A percentile compares a stretch with the other conserved stretches of the same genome.
Evolutionary conservation across 495 filamentous ascomycete species (phyloP).

Genomic region (Chaetomium fimeti): DNA sequence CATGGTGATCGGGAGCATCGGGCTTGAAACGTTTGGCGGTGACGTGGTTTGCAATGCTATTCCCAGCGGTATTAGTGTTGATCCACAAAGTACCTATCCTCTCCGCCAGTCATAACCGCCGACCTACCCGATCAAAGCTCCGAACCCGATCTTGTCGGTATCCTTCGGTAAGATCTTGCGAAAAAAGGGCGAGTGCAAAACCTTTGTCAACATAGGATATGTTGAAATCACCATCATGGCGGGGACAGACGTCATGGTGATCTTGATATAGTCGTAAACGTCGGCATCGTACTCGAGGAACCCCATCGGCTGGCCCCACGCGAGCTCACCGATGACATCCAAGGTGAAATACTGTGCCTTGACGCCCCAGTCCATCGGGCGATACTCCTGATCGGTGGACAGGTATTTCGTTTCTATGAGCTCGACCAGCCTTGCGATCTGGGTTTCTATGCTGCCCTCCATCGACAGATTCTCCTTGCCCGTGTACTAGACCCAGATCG

Average conservation of each 20-base stretch:
- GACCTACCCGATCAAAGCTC: slow-evolving; percentile 11
- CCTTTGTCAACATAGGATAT: neutral
- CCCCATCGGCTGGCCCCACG: slow-evolving; percentile 36
- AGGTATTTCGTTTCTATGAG: slow-evolving; percentile 51
- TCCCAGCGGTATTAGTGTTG: neutral
- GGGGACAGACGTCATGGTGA: slow-evolving; percentile 23
- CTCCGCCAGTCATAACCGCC: neutral
- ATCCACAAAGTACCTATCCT: neutral
- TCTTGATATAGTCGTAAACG: slow-evolving; percentile 28
- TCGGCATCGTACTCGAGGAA: slow-evolving; percentile 35
- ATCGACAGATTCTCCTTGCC: slow-evolving; percentile 45
- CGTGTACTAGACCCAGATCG: slow-evolving; percentile 19
- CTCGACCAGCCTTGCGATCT: slow-evolving; percentile 40
- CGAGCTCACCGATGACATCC: slow-evolving; percentile 52
- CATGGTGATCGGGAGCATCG: slow-evolving; percentile 6
- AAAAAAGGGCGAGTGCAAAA: slow-evolving; percentile 6
- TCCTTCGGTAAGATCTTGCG: slow-evolving; percentile 17
- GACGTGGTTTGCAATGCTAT: neutral
- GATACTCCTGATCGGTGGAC: slow-evolving; percentile 45
- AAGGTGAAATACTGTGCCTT: slow-evolving; percentile 58
- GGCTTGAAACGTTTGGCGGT: neutral
- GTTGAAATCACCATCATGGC: slow-evolving; percentile 10
- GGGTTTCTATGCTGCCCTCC: slow-evolving; percentile 45
- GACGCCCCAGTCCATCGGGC: slow-evolving; percentile 51
- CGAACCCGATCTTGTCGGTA: slow-evolving; percentile 20